These are phyloP conservation scores for Fusarium temperatum DNA, from an alignment of 2,329 filamentous ascomycete species.

Conservation along the genomic window DNA sequence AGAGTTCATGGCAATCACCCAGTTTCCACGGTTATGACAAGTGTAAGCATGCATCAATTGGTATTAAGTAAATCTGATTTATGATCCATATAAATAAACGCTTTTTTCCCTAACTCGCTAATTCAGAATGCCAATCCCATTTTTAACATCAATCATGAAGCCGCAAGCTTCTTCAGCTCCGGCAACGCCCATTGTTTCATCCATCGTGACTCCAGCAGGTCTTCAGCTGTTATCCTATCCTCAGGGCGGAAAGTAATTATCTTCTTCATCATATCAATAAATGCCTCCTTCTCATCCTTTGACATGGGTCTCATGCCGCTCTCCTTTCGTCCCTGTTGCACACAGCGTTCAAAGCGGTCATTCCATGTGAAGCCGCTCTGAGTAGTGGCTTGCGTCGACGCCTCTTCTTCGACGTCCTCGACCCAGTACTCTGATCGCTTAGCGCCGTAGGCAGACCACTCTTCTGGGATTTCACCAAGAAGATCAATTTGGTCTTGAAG, in stretches of 20 bases:
- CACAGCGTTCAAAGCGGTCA: conserved; percentile 23
- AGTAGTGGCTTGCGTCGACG: background rate
- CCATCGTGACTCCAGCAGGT: conserved; percentile 29
- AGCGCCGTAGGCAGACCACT: conserved; percentile 27
- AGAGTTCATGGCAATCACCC: background rate
- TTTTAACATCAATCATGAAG: conserved; percentile 8
- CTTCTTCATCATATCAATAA: conserved; percentile 34
- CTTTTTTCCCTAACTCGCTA: conserved; percentile 26
- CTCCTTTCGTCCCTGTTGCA: conserved; percentile 31
- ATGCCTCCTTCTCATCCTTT: conserved; percentile 27
- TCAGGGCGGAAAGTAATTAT: conserved; percentile 33
- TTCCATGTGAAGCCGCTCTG: conserved; percentile 17
- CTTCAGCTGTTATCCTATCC: conserved; percentile 16
- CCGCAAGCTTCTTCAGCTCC: conserved; percentile 20
- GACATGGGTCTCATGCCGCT: conserved; percentile 25
- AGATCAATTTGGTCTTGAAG: conserved; percentile 32
- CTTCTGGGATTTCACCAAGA: conserved; percentile 31
- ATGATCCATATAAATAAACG: background rate
- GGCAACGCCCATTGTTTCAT: conserved; percentile 35
- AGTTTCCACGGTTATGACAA: background rate
- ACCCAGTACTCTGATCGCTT: conserved; percentile 26
- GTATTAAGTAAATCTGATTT: background rate
- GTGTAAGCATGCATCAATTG: background rate
- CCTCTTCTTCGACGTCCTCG: conserved; percentile 16
- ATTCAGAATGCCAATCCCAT: conserved; percentile 6